Evolutionary conservation across 805 yeast species (phyloP), one percentile per base, ranked within the genome.

Genomic region (Barnettozyma populi): DNA sequence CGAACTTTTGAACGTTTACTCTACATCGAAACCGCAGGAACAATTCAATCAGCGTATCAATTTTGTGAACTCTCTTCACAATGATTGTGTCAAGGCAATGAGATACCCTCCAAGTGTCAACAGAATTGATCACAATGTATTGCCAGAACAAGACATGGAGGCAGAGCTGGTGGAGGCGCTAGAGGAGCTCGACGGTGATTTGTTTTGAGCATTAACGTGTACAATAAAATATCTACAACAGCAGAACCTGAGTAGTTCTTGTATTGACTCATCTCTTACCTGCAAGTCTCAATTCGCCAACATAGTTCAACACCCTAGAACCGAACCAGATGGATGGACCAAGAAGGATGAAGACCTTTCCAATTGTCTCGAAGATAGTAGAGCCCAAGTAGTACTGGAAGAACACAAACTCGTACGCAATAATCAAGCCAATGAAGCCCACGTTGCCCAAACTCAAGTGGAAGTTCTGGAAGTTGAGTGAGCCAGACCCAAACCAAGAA

Each of bases 21-120:
- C 94, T 8, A 89, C 98, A 0, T 78, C 74, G 41, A 83, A 82
- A 59, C 99, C 99, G 31, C 96, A 89, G 68, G 71, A 69, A 14
- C 86, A 89, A 50, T 89, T 88, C 69, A 90, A 92, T 69, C 95
- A 89, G 66, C 85, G 99, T 74, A 92, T 94, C 66, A 80, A 81
- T 58, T 95, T 94, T 68, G 92, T 96, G 62, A 85, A 89, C 70
- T 78, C 84, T 41, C 75, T 92, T 55, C 95, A 92, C 69, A 89
- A 90, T 57, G 97, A 92, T 60, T 80, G 88, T 65, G 95, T 92
- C 50, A 86, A 88, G 69, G 89, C 96, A 8, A 89, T 94, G 97
- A 80, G 97, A 60, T 94, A 88, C 68, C 96, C 97, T 7, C 64
- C 64, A 43, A 61, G 63, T 49, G 53, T 52, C 19, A 61, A 57